phyloP scores from a whole-genome alignment of 805 yeast genomes.

The Candida xiaguanensis region DNA sequence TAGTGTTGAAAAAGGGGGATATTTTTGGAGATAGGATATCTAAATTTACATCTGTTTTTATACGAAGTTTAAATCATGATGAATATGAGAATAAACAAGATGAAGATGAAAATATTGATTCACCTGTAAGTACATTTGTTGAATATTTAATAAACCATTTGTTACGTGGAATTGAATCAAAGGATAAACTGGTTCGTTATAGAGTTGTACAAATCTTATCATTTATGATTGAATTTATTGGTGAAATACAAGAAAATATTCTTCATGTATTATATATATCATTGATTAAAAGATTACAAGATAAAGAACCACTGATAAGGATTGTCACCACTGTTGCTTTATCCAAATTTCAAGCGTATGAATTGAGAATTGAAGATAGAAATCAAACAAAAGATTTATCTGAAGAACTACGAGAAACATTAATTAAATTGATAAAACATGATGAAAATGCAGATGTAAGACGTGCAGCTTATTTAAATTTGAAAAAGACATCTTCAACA shows the following conservation, averaged over 20 bases:
- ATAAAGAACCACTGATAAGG: slow-evolving; percentile 74
- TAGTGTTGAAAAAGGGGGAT: slow-evolving; percentile 68
- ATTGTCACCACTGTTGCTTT: slow-evolving; percentile 80
- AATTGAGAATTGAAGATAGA: slow-evolving; percentile 37
- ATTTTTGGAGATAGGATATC: slow-evolving; percentile 72
- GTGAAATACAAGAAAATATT: slow-evolving; percentile 71
- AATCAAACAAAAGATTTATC: slow-evolving; percentile 20
- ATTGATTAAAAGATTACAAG: slow-evolving; percentile 61
- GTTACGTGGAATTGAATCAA: slow-evolving; percentile 74
- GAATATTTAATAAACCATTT: slow-evolving; percentile 62
- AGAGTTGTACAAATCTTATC: slow-evolving; percentile 76
- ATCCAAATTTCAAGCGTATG: slow-evolving; percentile 64
- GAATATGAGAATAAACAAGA: slow-evolving; percentile 11
- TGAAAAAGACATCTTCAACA: slow-evolving; percentile 53
- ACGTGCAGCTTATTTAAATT: slow-evolving; percentile 72
- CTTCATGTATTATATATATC: slow-evolving; percentile 60
- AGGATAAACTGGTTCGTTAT: slow-evolving; percentile 72
- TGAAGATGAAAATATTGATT: slow-evolving; percentile 16
- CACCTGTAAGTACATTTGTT: slow-evolving; percentile 49
- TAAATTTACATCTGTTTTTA: slow-evolving; percentile 59
- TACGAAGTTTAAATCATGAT: slow-evolving; percentile 44
- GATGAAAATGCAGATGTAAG: slow-evolving; percentile 89
- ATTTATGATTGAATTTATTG: slow-evolving; percentile 63
- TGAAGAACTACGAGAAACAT: slow-evolving; percentile 9
- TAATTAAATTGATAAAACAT: slow-evolving; percentile 55